These are phyloP conservation scores for Lasiosphaeria hispida DNA, from an alignment of 495 filamentous ascomycete genomes.

Conservation along the genomic window DNA sequence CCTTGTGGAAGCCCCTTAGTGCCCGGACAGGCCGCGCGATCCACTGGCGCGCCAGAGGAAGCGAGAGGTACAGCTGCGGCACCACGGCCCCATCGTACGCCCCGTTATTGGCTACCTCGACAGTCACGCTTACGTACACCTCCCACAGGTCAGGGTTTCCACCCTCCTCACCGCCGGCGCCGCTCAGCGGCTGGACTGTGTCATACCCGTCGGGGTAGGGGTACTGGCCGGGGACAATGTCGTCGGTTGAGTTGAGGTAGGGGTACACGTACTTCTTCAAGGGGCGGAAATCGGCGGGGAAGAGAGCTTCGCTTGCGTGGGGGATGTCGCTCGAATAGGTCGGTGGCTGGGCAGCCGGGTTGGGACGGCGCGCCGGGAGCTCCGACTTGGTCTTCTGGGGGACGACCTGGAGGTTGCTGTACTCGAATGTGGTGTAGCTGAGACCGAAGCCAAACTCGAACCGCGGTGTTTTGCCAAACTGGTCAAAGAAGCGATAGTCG, in stretches of 20 bases:
- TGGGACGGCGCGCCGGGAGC: constrained; percentile 59
- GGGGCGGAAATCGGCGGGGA: constrained; percentile 64
- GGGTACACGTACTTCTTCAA: constrained; percentile 86
- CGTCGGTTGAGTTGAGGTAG: constrained; percentile 63
- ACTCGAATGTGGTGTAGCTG: constrained; percentile 77
- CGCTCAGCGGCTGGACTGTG: constrained; percentile 51
- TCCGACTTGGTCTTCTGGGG: constrained; percentile 54
- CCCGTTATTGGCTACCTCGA: constrained; percentile 73
- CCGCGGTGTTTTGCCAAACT: constrained; percentile 59
- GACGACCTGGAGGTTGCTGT: constrained; percentile 56
- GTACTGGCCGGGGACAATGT: constrained; percentile 56
- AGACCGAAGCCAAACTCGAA: constrained; percentile 80
- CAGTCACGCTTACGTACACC: constrained; percentile 57
- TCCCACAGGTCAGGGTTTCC: constrained; percentile 86
- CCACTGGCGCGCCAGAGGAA: constrained; percentile 57
- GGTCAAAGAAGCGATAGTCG: constrained; percentile 92
- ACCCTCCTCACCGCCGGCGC: constrained; percentile 75
- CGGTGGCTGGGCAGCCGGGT: constrained; percentile 57
- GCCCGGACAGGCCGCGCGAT: constrained; percentile 67
- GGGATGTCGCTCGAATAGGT: constrained; percentile 57
- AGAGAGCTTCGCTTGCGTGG: constrained; percentile 56
- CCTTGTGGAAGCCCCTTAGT: constrained; percentile 79
- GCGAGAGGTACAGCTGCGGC: constrained; percentile 78
- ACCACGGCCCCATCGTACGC: constrained; percentile 64
- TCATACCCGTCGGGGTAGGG: constrained; percentile 73